These are phyloP conservation scores for Leccinum subgranulosum DNA, from an alignment of 768 basidiomycete species.

Conservation along the genomic window DNA sequence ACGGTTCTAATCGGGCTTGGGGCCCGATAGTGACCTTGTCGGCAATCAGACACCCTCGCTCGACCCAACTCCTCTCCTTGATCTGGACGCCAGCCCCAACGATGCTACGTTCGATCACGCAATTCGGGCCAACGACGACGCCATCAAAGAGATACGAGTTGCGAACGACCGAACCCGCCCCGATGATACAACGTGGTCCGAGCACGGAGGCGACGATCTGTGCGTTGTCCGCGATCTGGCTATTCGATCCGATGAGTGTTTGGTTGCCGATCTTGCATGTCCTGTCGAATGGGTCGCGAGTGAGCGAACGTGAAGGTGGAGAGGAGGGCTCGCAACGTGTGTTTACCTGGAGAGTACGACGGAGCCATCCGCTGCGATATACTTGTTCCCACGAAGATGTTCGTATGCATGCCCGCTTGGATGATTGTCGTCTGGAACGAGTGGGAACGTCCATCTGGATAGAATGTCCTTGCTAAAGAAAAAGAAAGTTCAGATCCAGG, in stretches of 20 bases:
- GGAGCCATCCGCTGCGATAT: conserved; percentile 75
- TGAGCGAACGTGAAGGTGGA: not conserved
- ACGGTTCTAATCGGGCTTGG: conserved; percentile 60
- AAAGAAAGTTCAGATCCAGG: too few species aligned
- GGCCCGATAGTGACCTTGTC: conserved; percentile 80
- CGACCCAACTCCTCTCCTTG: conserved; percentile 62
- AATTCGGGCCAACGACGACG: conserved; percentile 65
- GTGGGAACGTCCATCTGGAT: conserved; percentile 90
- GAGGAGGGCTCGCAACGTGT: not conserved
- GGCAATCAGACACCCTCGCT: conserved; percentile 75
- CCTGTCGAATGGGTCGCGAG: conserved; percentile 34
- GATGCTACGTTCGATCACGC: conserved; percentile 74
- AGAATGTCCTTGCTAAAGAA: conserved; percentile 81
- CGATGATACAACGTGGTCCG: conserved; percentile 72
- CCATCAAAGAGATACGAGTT: conserved; percentile 85
- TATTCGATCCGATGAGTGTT: conserved; percentile 80
- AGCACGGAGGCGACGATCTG: conserved; percentile 72
- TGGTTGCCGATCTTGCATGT: conserved; percentile 81
- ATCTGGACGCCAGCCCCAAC: conserved; percentile 76
- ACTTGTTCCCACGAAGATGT: conserved; percentile 84
- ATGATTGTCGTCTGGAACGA: conserved; percentile 93
- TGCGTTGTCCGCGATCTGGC: conserved; percentile 63
- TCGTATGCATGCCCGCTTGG: conserved; percentile 82
- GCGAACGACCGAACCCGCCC: conserved; percentile 61
- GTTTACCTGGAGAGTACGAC: conserved; percentile 80